A percentile compares a stretch with the other conserved stretches of the same genome.
Evolutionary conservation across 129 eudicot genomes (phyloP).

Genomic region (Mikania micrantha): DNA sequence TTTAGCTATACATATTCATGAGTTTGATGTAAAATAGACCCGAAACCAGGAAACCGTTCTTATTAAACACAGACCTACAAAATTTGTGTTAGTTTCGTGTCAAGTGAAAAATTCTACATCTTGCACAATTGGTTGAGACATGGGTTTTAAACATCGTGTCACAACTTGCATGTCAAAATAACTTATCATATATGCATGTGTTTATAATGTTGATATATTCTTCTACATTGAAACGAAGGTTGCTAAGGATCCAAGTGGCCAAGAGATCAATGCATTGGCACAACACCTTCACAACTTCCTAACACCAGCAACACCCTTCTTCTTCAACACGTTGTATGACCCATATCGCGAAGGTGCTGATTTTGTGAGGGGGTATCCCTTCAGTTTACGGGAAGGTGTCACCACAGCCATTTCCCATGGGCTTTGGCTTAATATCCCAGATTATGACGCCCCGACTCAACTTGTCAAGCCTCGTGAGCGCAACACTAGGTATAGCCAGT

Average conservation of each 20-base stretch:
- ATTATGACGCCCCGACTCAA: constrained; percentile 75
- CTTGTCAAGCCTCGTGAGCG: constrained; percentile 75
- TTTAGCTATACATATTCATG: too few species aligned
- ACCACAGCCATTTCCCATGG: constrained; percentile 79
- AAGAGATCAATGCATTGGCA: constrained; percentile 68
- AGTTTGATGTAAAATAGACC: too few species aligned
- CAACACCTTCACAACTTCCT: constrained; percentile 65
- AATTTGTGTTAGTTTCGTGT: too few species aligned
- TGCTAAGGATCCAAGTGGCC: constrained; percentile 68
- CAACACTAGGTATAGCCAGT: constrained; percentile 73
- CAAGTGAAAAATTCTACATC: too few species aligned
- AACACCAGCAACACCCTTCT: constrained; percentile 61
- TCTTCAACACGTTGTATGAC: constrained; percentile 78
- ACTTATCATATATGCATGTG: constrained; percentile 3
- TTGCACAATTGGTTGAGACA: too few species aligned
- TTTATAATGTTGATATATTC: neutral
- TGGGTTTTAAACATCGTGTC: too few species aligned
- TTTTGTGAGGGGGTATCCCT: constrained; percentile 75
- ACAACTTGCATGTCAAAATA: too few species aligned
- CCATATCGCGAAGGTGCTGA: constrained; percentile 75
- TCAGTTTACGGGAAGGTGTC: constrained; percentile 68
- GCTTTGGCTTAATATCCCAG: constrained; percentile 84
- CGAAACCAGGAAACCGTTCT: too few species aligned
- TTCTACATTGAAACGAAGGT: constrained; percentile 29
- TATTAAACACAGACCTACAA: too few species aligned